Percentiles rank a stretch among this genome's conserved stretches.
phyloP scores from a whole-genome alignment of 495 filamentous ascomycete species.

The Hyphodiscus hymeniophilus region DNA sequence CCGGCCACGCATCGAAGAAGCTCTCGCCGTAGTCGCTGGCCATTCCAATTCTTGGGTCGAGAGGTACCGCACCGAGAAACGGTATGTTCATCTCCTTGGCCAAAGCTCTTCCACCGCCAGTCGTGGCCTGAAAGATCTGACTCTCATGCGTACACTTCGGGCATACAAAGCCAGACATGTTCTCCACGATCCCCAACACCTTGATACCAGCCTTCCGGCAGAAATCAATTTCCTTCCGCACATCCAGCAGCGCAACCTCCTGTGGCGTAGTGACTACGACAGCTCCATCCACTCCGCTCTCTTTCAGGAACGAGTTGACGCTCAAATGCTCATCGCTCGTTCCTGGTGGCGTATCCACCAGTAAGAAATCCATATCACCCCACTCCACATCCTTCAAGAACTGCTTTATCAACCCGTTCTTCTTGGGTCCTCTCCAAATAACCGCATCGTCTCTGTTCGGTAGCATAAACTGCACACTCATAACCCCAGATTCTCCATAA shows the following conservation, averaged over 20 bases:
- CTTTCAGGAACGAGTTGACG: conserved; percentile 80
- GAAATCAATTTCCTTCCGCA: conserved; percentile 94
- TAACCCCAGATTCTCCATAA: conserved; percentile 81
- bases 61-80: conserved; percentile 83
- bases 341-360: conserved; percentile 93
- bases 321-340: conserved; percentile 92
- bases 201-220: conserved; percentile 88
- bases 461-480: conserved; percentile 97
- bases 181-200: conserved; percentile 87
- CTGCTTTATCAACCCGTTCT: conserved; percentile 96
- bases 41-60: conserved; percentile 93
- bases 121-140: conserved; percentile 86
- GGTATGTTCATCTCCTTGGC: conserved; percentile 79
- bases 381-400: conserved; percentile 96
- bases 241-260: conserved; percentile 86
- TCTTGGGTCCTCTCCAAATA: conserved; percentile 96
- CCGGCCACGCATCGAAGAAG: conserved; percentile 88
- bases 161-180: conserved; percentile 96
- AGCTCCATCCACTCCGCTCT: conserved; percentile 84
- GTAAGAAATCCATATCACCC: conserved; percentile 86
- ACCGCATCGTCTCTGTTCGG: conserved; percentile 87
- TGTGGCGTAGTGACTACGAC: conserved; percentile 93
- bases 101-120: conserved; percentile 72
- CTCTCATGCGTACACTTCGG: conserved; percentile 73
- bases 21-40: conserved; percentile 95